phyloP scores from a whole-genome alignment of 2,329 filamentous ascomycete genomes.

The Fusarium devonianum region DNA sequence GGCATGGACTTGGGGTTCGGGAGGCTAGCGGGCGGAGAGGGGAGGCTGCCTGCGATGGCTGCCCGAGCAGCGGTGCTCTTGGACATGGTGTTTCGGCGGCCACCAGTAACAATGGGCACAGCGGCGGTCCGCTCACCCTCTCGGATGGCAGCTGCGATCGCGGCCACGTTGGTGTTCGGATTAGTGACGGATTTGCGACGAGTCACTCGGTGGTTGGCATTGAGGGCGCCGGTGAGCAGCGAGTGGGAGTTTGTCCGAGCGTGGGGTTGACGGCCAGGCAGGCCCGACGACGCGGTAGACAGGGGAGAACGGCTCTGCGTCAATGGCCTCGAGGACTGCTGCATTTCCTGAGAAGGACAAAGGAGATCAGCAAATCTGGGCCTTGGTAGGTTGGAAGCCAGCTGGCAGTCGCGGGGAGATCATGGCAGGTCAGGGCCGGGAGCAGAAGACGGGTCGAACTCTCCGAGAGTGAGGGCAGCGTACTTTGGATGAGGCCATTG shows the following conservation, averaged over 20 bases:
- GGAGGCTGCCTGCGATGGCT: slow-evolving; percentile 63
- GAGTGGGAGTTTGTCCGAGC: slow-evolving; percentile 84
- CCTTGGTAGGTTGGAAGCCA: slow-evolving; percentile 43
- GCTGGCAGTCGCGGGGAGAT: slow-evolving; percentile 42
- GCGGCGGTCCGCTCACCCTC: slow-evolving; percentile 67
- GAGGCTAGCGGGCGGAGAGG: slow-evolving; percentile 72
- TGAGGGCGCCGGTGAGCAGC: slow-evolving; percentile 77
- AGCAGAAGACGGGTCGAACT: slow-evolving; percentile 32
- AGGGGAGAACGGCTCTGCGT: slow-evolving; percentile 67
- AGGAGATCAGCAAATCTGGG: slow-evolving; percentile 47
- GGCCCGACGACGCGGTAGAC: slow-evolving; percentile 65
- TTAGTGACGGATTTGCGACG: slow-evolving; percentile 93
- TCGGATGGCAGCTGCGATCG: slow-evolving; percentile 75
- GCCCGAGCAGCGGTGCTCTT: slow-evolving; percentile 65
- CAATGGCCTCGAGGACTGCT: slow-evolving; percentile 71
- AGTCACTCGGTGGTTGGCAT: slow-evolving; percentile 83
- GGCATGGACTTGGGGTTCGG: slow-evolving; percentile 63
- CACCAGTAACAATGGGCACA: slow-evolving; percentile 64
- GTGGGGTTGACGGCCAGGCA: slow-evolving; percentile 67
- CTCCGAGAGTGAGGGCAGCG: slow-evolving; percentile 39
- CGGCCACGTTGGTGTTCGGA: slow-evolving; percentile 74
- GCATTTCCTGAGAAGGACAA: slow-evolving; percentile 62
- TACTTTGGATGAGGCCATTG: slow-evolving; percentile 72
- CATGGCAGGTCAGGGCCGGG: slow-evolving; percentile 33
- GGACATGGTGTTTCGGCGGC: slow-evolving; percentile 73